Percentiles rank a stretch among this genome's conserved stretches.
Conservation (phyloP, 1,284 basidiomycete species). For the Moesziomyces globuligerus region DNA sequence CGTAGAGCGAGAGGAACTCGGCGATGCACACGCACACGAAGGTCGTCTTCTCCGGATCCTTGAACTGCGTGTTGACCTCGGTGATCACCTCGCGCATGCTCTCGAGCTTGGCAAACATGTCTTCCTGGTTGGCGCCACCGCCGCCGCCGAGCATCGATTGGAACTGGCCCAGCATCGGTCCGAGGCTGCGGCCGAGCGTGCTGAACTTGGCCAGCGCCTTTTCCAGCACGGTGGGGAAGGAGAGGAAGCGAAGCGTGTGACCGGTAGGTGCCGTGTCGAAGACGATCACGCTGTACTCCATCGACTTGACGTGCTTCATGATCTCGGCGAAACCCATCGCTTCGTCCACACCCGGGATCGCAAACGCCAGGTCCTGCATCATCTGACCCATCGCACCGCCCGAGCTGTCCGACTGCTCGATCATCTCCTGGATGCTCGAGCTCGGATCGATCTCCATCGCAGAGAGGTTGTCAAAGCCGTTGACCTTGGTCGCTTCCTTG, state of each 20-base stretch:
- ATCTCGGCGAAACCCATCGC: slow-evolving; percentile 99
- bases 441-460: slow-evolving; percentile 99
- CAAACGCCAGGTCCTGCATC: slow-evolving; percentile 99
- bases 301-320: slow-evolving; percentile 99
- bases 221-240: slow-evolving; percentile 96
- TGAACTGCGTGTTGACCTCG: slow-evolving; percentile 99
- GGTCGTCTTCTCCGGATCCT: slow-evolving; percentile 95
- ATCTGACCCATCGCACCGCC: slow-evolving; percentile 90
- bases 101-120: slow-evolving; percentile 98
- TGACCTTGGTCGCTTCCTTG: slow-evolving; percentile 98
- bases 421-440: slow-evolving; percentile 97
- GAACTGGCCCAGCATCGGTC: slow-evolving; percentile 85
- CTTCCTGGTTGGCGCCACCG: slow-evolving; percentile 72
- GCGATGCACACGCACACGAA: slow-evolving; percentile 99
- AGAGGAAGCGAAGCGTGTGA: slow-evolving; percentile 96
- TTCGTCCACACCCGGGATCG: slow-evolving; percentile 98
- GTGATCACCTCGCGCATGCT: slow-evolving; percentile 96
- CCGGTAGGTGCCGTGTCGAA: slow-evolving; percentile 99
- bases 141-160: slow-evolving; percentile 88
- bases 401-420: slow-evolving; percentile 90
- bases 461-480: slow-evolving; percentile 94
- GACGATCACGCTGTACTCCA: slow-evolving; percentile 99
- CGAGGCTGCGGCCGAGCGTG: slow-evolving; percentile 88
- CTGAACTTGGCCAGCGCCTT: slow-evolving; percentile 96
- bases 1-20: slow-evolving; percentile 96